A percentile compares a stretch with the other conserved stretches of the same genome.
Evolutionary conservation across 2,329 filamentous ascomycete species (phyloP).

Genomic region (Penicillium oxalicum): DNA sequence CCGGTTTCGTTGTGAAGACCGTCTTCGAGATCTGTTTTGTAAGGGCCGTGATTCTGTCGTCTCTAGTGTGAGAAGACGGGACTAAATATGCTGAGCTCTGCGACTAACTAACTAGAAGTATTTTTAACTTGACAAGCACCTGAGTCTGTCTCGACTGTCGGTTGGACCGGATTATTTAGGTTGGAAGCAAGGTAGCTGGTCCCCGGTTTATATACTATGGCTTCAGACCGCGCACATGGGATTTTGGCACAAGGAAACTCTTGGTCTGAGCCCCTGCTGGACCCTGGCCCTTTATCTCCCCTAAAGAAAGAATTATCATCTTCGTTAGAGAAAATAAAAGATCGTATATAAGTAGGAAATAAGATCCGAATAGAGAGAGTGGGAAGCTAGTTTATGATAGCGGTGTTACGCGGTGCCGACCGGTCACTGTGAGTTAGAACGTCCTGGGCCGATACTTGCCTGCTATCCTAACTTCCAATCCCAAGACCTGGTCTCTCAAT

Average conservation of each 20-base stretch:
- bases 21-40: neutral
- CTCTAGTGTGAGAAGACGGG: neutral
- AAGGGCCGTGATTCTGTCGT: neutral
- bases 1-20: neutral
- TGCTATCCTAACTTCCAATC: too few species aligned
- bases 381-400: neutral
- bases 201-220: neutral
- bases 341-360: neutral
- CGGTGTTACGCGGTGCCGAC: too few species aligned
- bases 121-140: neutral
- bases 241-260: neutral
- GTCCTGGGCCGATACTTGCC: too few species aligned
- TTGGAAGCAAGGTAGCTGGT: neutral
- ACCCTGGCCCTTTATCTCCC: neutral
- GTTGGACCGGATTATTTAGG: neutral
- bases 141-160: neutral
- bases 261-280: neutral
- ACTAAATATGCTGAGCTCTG: neutral
- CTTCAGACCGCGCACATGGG: neutral
- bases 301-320: neutral
- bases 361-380: neutral
- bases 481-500: too few species aligned
- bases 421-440: too few species aligned
- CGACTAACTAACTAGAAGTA: neutral
- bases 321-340: neutral